Conservation (phyloP, 1,284 basidiomycete species). For the Ustilago lituana region DNA sequence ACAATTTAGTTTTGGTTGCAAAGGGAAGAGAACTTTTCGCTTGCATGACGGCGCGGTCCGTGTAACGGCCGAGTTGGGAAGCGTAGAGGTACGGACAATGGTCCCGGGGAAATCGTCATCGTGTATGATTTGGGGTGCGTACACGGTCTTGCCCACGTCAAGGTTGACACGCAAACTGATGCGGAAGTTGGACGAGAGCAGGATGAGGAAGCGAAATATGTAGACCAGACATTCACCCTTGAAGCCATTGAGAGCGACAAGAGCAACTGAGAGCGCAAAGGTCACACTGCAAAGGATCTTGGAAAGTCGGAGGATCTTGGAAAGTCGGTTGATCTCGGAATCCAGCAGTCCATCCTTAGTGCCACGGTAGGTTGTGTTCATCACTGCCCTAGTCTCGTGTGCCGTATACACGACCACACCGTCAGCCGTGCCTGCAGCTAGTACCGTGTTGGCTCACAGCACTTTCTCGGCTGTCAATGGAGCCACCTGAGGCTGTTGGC, state of each 20-base stretch:
- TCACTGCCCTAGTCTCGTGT: slow-evolving; percentile 90
- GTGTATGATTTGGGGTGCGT: slow-evolving; percentile 91
- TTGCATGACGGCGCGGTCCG: too few relatives aligned
- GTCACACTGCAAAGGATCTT: slow-evolving; percentile 95
- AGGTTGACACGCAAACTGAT: slow-evolving; percentile 98
- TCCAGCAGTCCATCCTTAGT: slow-evolving; percentile 94
- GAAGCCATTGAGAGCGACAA: slow-evolving; percentile 96
- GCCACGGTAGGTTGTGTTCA: slow-evolving; percentile 97
- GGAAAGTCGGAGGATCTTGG: too few relatives aligned
- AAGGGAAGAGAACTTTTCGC: too few relatives aligned
- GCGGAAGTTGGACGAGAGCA: slow-evolving; percentile 98
- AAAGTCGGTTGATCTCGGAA: slow-evolving; percentile 91
- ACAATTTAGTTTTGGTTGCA: too few relatives aligned
- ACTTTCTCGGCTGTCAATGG: slow-evolving; percentile 84
- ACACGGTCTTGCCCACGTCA: slow-evolving; percentile 99
- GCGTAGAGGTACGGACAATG: slow-evolving; percentile 93
- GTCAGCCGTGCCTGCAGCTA: slow-evolving; percentile 91
- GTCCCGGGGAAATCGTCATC: slow-evolving; percentile 92
- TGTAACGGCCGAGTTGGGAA: slow-evolving; percentile 94
- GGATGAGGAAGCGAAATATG: slow-evolving; percentile 93
- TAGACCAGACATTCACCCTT: slow-evolving; percentile 95
- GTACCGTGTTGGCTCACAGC: slow-evolving; percentile 96
- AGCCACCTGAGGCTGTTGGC: slow-evolving; percentile 57
- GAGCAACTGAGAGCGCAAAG: slow-evolving; percentile 85
- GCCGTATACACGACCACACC: slow-evolving; percentile 95